Evolutionary conservation across 225 moss, liverwort and hornwort genomes (phyloP).

Genomic region (Bryum argenteum): DNA sequence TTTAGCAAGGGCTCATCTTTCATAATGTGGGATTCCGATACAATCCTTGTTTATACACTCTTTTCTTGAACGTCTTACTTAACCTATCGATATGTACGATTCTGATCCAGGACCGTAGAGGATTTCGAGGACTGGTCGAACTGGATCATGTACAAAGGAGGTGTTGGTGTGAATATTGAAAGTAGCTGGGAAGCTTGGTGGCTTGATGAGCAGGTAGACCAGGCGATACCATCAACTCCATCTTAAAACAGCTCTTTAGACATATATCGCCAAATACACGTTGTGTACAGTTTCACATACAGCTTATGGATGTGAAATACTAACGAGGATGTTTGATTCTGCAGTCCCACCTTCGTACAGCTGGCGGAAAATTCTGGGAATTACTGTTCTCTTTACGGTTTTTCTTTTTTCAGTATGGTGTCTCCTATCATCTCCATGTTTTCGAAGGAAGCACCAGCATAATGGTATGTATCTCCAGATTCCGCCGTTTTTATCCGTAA

Average conservation of each 20-base stretch:
- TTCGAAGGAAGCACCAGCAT: slow-evolving; percentile 65
- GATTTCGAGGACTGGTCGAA: slow-evolving; percentile 99
- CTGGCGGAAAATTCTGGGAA: slow-evolving; percentile 85
- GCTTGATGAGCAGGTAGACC: slow-evolving; percentile 85
- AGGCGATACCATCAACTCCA: neutral
- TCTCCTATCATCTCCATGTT: slow-evolving; percentile 76
- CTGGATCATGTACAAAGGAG: slow-evolving; percentile 95
- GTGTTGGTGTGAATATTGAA: slow-evolving; percentile 80
- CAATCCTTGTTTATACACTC: slow-evolving; percentile 7
- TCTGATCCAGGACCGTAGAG: slow-evolving; percentile 77
- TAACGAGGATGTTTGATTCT: slow-evolving; percentile 20
- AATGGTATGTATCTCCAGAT: slow-evolving; percentile 49
- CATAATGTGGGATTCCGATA: slow-evolving; percentile 1
- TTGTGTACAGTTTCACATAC: slow-evolving; percentile 5
- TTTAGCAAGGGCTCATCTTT: neutral
- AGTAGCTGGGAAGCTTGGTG: slow-evolving; percentile 99
- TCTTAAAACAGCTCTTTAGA: slow-evolving; percentile 1
- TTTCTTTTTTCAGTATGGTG: slow-evolving; percentile 97
- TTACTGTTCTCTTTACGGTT: slow-evolving; percentile 76
- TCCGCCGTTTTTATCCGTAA: neutral
- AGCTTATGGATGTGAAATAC: slow-evolving; percentile 14
- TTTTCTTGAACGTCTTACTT: neutral
- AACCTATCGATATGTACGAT: slow-evolving; percentile 21
- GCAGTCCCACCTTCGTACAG: slow-evolving; percentile 79
- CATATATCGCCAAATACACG: slow-evolving; percentile 19